A percentile compares a stretch with the other conserved stretches of the same genome.
Evolutionary conservation across 208 protist species (phyloP).

Genomic region (Wallacemonas sp.): DNA sequence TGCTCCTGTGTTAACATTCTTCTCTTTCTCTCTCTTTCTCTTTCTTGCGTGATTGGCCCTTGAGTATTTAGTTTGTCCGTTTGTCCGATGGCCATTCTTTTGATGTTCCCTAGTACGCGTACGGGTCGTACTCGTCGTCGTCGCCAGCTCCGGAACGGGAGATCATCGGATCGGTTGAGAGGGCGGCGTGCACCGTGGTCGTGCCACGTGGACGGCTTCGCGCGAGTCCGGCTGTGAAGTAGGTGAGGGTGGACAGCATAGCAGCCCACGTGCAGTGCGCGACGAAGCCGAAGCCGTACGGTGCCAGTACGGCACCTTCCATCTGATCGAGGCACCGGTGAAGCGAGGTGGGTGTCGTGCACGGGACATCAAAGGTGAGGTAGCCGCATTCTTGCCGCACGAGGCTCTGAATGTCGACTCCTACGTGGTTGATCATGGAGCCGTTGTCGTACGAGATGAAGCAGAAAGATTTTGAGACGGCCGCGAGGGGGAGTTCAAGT

Average conservation of each 20-base stretch:
- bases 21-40: too few species aligned
- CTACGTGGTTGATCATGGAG: neutral
- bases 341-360: neutral
- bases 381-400: constrained; percentile 14
- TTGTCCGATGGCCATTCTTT: too few species aligned
- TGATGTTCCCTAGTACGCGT: constrained; percentile 7
- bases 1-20: too few species aligned
- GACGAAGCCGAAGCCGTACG: neutral
- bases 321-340: neutral
- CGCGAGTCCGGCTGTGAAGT: neutral
- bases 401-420: constrained; percentile 1
- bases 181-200: neutral
- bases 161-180: neutral
- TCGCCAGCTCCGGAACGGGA: neutral
- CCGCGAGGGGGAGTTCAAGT: neutral
- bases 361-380: neutral
- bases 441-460: constrained; percentile 16
- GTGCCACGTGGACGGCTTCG: neutral
- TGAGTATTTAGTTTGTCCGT: too few species aligned
- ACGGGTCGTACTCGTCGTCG: constrained; percentile 11
- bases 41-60: too few species aligned
- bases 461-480: constrained; percentile 8
- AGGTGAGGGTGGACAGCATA: neutral
- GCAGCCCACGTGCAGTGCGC: constrained; percentile 14
- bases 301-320: constrained; percentile 8